These are phyloP conservation scores for Coemansia biformis DNA, from an alignment of 192 early-diverging fungal genomes.

Conservation along the genomic window DNA sequence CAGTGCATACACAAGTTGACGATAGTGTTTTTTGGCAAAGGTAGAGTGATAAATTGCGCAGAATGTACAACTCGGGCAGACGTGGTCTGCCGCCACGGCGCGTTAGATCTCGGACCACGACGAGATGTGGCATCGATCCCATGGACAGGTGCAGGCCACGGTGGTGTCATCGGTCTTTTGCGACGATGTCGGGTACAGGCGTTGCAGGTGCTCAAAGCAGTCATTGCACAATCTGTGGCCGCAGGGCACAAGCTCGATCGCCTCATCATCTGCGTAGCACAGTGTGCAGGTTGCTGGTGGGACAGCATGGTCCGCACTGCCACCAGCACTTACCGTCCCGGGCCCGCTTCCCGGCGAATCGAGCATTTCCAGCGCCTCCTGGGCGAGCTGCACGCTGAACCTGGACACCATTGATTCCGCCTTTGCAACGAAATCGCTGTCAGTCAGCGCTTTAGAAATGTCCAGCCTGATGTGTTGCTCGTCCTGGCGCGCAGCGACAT, in stretches of 20 bases:
- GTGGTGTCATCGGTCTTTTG: neutral
- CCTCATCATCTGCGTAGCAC: conserved; percentile 34
- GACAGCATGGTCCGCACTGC: too few relatives aligned
- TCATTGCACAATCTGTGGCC: conserved; percentile 20
- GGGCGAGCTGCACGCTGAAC: neutral
- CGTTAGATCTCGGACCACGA: neutral
- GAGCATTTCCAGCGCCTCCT: neutral
- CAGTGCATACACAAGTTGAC: too few relatives aligned
- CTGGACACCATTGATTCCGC: neutral
- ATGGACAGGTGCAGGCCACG: conserved; percentile 21
- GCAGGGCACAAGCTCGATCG: conserved; percentile 28
- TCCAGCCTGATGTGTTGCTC: conserved; percentile 2
- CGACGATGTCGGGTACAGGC: conserved; percentile 16
- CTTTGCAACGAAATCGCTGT: neutral
- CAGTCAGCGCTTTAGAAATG: neutral
- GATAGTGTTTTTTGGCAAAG: too few relatives aligned
- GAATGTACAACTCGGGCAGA: too few relatives aligned
- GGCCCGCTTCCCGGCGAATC: neutral
- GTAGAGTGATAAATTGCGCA: too few relatives aligned
- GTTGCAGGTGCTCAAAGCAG: conserved; percentile 29
- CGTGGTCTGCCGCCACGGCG: too few relatives aligned
- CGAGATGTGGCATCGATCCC: conserved; percentile 30
- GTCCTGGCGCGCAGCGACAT: neutral
- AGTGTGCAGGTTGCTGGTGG: conserved; percentile 21
- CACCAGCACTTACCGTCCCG: neutral